Evolutionary conservation across 305 asterid genomes (phyloP).

Genomic region (Lippia alba): DNA sequence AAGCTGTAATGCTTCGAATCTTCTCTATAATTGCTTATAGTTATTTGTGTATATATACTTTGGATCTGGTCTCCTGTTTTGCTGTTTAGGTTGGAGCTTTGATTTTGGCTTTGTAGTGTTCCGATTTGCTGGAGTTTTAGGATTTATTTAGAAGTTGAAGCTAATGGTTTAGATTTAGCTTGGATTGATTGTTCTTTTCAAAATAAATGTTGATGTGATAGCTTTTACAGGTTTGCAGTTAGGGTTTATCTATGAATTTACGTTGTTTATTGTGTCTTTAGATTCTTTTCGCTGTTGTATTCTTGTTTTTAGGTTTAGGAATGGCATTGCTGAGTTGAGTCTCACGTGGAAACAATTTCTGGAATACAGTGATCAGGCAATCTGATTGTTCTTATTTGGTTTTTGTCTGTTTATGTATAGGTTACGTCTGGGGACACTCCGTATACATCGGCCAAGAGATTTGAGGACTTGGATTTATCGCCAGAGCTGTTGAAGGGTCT

Average conservation of each 20-base stretch:
- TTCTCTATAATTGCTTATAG: background rate
- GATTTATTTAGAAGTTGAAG: background rate
- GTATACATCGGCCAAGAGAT: slow-evolving; percentile 74
- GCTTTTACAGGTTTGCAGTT: slow-evolving; percentile 10
- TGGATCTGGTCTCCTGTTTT: slow-evolving; percentile 24
- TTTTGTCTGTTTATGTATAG: slow-evolving; percentile 40
- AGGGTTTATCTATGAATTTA: slow-evolving; percentile 25
- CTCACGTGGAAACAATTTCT: background rate
- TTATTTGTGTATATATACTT: background rate
- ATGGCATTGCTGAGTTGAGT: background rate
- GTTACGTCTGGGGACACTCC: slow-evolving; percentile 74
- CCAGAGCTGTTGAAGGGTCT: slow-evolving; percentile 77
- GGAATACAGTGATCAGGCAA: background rate
- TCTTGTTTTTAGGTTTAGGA: slow-evolving; percentile 3
- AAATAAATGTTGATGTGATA: background rate
- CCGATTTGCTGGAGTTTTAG: slow-evolving; percentile 15
- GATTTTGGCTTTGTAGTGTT: background rate
- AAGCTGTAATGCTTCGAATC: slow-evolving; percentile 52
- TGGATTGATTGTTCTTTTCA: background rate
- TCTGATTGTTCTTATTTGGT: background rate
- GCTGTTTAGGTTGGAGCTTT: slow-evolving; percentile 6
- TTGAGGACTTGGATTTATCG: slow-evolving; percentile 82
- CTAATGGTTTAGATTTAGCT: slow-evolving; percentile 3
- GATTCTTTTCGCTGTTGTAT: background rate
- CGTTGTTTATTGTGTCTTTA: slow-evolving; percentile 5